phyloP scores from a whole-genome alignment of 2,329 filamentous ascomycete species.

The Calonectria hongkongensis region DNA sequence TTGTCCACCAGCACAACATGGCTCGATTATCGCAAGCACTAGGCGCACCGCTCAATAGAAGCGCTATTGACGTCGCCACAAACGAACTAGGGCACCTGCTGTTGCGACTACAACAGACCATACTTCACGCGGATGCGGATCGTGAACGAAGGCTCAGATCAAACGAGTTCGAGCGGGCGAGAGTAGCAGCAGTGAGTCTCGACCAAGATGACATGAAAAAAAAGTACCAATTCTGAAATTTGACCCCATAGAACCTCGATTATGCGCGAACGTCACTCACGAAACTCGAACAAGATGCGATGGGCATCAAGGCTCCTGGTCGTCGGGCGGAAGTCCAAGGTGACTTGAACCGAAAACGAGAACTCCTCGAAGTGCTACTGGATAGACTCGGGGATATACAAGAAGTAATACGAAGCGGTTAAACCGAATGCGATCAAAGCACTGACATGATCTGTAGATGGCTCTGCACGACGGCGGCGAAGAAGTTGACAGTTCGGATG shows the following conservation, averaged over 20 bases:
- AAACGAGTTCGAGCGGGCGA: slow-evolving; percentile 78
- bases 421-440: neutral
- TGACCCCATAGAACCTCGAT: slow-evolving; percentile 77
- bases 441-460: slow-evolving; percentile 54
- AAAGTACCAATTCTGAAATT: slow-evolving; percentile 29
- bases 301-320: slow-evolving; percentile 73
- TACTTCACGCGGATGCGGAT: slow-evolving; percentile 78
- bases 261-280: slow-evolving; percentile 82
- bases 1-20: slow-evolving; percentile 49
- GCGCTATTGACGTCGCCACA: slow-evolving; percentile 55
- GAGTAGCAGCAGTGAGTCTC: slow-evolving; percentile 66
- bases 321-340: slow-evolving; percentile 77
- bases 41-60: slow-evolving; percentile 40
- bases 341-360: slow-evolving; percentile 79
- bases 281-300: slow-evolving; percentile 81
- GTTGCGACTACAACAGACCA: slow-evolving; percentile 77
- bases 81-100: slow-evolving; percentile 79
- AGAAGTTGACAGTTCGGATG: slow-evolving; percentile 68
- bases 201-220: too few relatives aligned
- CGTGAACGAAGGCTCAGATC: slow-evolving; percentile 74
- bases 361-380: slow-evolving; percentile 78
- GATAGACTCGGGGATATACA: slow-evolving; percentile 81
- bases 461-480: slow-evolving; percentile 61
- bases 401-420: slow-evolving; percentile 67
- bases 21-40: slow-evolving; percentile 52